Evolutionary conservation across 2,329 filamentous ascomycete genomes (phyloP).

Genomic region (Colletotrichum cereale): DNA sequence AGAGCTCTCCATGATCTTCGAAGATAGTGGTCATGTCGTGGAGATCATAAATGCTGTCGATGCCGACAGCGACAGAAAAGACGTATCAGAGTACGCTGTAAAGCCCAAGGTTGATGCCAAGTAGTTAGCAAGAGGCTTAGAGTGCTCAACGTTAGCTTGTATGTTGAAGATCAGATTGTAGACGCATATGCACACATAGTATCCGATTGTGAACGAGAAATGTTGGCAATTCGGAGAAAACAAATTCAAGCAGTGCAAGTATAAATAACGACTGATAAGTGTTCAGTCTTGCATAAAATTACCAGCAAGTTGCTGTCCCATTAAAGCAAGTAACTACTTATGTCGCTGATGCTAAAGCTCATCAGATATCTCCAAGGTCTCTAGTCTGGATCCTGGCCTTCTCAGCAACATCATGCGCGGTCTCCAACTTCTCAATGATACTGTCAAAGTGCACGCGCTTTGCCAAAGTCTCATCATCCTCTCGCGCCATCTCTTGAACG

Average conservation of each 20-base stretch:
- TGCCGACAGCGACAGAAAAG: no score
- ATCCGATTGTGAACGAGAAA: neutral
- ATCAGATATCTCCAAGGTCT: neutral
- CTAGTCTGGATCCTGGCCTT: slow-evolving; percentile 34
- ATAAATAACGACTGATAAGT: neutral
- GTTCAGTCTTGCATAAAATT: neutral
- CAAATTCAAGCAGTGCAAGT: neutral
- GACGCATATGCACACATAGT: neutral
- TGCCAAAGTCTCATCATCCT: slow-evolving; percentile 41
- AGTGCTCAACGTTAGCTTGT: no score
- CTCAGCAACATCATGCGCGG: slow-evolving; percentile 44
- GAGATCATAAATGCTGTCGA: no score
- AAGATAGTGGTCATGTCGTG: no score
- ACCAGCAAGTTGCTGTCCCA: neutral
- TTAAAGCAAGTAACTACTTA: neutral
- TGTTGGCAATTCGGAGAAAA: neutral
- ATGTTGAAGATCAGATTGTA: no score
- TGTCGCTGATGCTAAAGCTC: no score
- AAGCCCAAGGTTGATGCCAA: no score
- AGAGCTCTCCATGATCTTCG: no score
- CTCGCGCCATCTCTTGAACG: slow-evolving; percentile 43
- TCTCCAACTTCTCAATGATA: slow-evolving; percentile 9
- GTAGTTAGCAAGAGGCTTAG: no score
- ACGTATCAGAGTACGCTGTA: no score
- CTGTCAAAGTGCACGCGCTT: slow-evolving; percentile 27